Evolutionary conservation across 2,329 filamentous ascomycete genomes (phyloP).

Genomic region (Hymenoscyphus occultus): DNA sequence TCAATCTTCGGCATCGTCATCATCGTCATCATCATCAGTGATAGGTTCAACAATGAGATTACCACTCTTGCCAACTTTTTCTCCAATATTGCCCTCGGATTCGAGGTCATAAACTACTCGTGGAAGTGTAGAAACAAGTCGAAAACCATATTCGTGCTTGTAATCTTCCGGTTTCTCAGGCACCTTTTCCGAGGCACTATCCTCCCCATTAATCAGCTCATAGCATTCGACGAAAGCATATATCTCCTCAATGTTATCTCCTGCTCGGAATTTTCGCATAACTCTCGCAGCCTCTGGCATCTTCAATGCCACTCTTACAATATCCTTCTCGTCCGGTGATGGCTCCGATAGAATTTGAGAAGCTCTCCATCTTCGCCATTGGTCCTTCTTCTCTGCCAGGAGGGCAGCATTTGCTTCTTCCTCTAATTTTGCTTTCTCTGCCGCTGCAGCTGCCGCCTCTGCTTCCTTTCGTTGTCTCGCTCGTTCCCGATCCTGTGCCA

Average conservation of each 20-base stretch:
- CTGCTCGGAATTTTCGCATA: slow-evolving; percentile 68
- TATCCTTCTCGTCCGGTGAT: slow-evolving; percentile 57
- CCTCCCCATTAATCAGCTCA: slow-evolving; percentile 54
- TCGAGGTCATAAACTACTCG: slow-evolving; percentile 74
- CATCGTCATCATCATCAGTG: slow-evolving; percentile 39
- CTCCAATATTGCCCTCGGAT: slow-evolving; percentile 61
- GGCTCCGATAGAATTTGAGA: slow-evolving; percentile 68
- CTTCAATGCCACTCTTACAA: slow-evolving; percentile 68
- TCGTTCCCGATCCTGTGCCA: slow-evolving; percentile 84
- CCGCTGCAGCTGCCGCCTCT: slow-evolving; percentile 66
- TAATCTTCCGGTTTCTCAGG: slow-evolving; percentile 60
- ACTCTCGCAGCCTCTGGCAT: slow-evolving; percentile 66
- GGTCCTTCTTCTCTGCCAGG: slow-evolving; percentile 49
- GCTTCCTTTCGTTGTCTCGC: slow-evolving; percentile 74
- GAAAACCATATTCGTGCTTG: slow-evolving; percentile 79
- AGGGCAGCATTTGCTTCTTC: slow-evolving; percentile 56
- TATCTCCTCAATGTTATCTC: slow-evolving; percentile 78
- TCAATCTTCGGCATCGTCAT: slow-evolving; percentile 19
- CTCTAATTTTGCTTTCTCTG: slow-evolving; percentile 58
- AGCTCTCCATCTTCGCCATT: slow-evolving; percentile 82
- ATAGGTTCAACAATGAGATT: slow-evolving; percentile 84
- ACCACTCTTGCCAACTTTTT: slow-evolving; percentile 75
- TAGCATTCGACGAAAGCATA: slow-evolving; percentile 97
- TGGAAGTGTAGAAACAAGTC: slow-evolving; percentile 81
- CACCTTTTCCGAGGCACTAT: slow-evolving; percentile 24